These are phyloP conservation scores for Penicillium riverlandense DNA, from an alignment of 495 filamentous ascomycete species.

Conservation along the genomic window DNA sequence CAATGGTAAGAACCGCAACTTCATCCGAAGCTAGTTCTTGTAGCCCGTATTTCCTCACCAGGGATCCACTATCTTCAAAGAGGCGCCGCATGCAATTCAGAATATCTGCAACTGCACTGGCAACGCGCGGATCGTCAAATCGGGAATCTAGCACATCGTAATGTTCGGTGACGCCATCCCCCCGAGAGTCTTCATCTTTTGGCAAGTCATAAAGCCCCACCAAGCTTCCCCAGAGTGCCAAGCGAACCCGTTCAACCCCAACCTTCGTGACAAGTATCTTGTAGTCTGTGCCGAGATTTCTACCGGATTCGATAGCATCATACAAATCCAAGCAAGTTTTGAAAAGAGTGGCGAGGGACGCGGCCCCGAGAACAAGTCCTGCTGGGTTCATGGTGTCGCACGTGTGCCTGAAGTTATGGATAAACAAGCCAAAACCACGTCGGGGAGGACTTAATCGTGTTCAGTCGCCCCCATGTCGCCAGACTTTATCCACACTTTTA, in stretches of 20 bases:
- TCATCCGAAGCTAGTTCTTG: neutral
- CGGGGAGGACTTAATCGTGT: no score
- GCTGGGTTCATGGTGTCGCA: no score
- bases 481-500: no score
- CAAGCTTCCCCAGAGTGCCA: neutral
- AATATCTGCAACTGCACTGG: neutral
- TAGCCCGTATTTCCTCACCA: neutral
- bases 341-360: no score
- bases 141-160: neutral
- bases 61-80: slow-evolving; percentile 1
- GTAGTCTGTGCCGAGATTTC: slow-evolving; percentile 1
- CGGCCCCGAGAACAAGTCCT: no score
- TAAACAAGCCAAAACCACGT: no score
- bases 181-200: no score
- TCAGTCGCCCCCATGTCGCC: no score
- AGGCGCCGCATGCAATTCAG: neutral
- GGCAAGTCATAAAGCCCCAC: neutral
- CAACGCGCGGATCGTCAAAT: neutral
- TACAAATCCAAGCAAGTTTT: no score
- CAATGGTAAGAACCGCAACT: neutral
- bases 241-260: slow-evolving; percentile 2
- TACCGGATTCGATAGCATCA: no score
- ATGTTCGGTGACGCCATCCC: no score
- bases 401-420: no score
- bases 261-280: neutral